Evolutionary conservation across 768 basidiomycete genomes (phyloP), one percentile per base, ranked within the genome.

Genomic region (Pulveroboletus sp.): DNA sequence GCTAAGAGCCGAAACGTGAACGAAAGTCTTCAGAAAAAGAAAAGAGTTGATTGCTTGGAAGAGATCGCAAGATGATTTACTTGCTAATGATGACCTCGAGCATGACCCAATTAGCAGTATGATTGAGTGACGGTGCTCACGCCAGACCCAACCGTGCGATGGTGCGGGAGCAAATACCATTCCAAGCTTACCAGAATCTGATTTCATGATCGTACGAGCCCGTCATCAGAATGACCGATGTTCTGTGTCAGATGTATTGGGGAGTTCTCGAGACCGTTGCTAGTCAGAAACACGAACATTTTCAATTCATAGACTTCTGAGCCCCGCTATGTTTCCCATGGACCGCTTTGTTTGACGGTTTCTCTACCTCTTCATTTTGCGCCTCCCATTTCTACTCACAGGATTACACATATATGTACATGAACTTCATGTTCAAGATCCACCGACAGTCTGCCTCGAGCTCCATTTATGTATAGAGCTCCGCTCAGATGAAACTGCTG

Each of bases 101-200:
- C 28, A 53, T 59, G 50, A 64, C 48, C 36, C 48, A 51, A 60
- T 53, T 39, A 49, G 46, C 47, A 53, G 48, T 33, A 51, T 43
- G 44, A 51, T 50, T 39, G 51, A 50, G 50, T 46, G 52, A 46
- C 26, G 48, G 54, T 55, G 60, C 83, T 79, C 71, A 92, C 87
- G 49, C 89, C 89, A 61, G 87, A 81, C 86, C 86, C 28, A 84
- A 84, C 55, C 89, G 81, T 46, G 93, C 78, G 60, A 98, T 95
- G 27, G 95, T 98, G 33, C 93, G 77, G 39, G 92, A 95, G 70
- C 96, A 98, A 41, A 98, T 97, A 8, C 96, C 96, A 67, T 90
- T 93, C 94, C 95, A 98, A n/a, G 96, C 96, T 70, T 99, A 96
- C 96, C 96, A 99, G 67, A 98, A 98, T 32, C 96, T 82, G 51